Evolutionary conservation across 2,329 filamentous ascomycete species (phyloP).

Genomic region (Aphanocladium album): DNA sequence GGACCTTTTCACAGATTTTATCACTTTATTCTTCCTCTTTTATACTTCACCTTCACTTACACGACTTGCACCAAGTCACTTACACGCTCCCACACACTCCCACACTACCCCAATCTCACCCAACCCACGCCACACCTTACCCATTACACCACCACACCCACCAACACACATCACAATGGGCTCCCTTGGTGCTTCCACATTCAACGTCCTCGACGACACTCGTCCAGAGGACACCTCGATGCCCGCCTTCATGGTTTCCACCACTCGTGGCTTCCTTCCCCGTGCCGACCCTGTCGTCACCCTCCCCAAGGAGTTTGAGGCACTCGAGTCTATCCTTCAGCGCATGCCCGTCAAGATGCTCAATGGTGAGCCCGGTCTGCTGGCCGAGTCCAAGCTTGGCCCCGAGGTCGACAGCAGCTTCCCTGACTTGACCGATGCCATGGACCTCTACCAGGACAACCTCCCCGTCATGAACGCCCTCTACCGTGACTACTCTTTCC

Average conservation of each 20-base stretch:
- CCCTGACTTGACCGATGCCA: conserved; percentile 66
- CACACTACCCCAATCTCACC: conserved; percentile 1
- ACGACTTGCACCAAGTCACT: conserved; percentile 11
- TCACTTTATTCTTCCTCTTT: not conserved
- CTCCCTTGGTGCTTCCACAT: conserved; percentile 36
- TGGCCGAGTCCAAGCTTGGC: conserved; percentile 70
- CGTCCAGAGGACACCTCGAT: conserved; percentile 57
- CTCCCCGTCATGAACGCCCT: conserved; percentile 77
- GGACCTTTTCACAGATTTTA: not conserved
- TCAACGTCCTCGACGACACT: conserved; percentile 60
- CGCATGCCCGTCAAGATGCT: conserved; percentile 74
- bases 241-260: conserved; percentile 76
- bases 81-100: conserved; percentile 2
- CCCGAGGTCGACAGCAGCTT: conserved; percentile 68
- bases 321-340: conserved; percentile 65
- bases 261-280: conserved; percentile 68
- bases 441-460: conserved; percentile 70
- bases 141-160: conserved; percentile 4
- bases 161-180: conserved; percentile 32
- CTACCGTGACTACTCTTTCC: conserved; percentile 88
- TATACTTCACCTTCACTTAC: conserved; percentile 9
- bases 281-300: conserved; percentile 56
- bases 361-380: conserved; percentile 69
- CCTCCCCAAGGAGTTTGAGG: conserved; percentile 69
- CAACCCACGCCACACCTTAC: conserved; percentile 10